Evolutionary conservation across 768 basidiomycete species (phyloP).

Genomic region (Inosperma sp.): DNA sequence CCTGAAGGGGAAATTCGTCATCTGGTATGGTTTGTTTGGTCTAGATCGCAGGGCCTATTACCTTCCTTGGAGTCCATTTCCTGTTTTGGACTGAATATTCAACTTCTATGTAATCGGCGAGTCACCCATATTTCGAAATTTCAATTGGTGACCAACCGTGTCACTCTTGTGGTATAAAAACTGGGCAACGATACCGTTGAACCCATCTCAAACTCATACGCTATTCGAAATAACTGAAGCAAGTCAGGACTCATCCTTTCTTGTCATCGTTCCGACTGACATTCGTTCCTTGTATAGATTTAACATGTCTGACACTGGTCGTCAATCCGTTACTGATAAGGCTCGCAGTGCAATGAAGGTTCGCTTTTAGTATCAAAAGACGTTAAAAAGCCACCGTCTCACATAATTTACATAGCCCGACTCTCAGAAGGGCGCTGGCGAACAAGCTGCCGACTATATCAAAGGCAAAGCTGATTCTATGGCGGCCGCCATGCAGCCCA

Average conservation of each 20-base stretch:
- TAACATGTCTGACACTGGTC: constrained; percentile 52
- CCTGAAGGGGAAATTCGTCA: no score
- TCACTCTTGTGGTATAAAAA: constrained; percentile 3
- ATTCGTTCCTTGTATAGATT: constrained; percentile 1
- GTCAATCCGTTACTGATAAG: constrained; percentile 60
- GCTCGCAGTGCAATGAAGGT: constrained; percentile 48
- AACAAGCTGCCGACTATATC: constrained; percentile 45
- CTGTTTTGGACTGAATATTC: background rate
- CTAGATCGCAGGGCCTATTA: background rate
- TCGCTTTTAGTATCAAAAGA: background rate
- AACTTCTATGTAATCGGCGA: no score
- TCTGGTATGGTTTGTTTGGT: no score
- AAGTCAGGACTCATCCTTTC: background rate
- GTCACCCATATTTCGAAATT: no score
- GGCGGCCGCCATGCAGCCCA: constrained; percentile 47
- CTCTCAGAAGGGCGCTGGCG: constrained; percentile 50
- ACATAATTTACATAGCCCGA: constrained; percentile 41
- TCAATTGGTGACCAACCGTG: no score
- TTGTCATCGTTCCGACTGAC: constrained; percentile 8
- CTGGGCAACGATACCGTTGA: no score
- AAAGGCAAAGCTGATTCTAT: constrained; percentile 46
- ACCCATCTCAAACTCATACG: no score
- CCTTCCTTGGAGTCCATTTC: constrained; percentile 4
- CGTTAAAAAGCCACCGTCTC: background rate
- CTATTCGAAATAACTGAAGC: no score